phyloP scores from a whole-genome alignment of 176 grass and related monocot species.

The Coix lacrymajobi region DNA sequence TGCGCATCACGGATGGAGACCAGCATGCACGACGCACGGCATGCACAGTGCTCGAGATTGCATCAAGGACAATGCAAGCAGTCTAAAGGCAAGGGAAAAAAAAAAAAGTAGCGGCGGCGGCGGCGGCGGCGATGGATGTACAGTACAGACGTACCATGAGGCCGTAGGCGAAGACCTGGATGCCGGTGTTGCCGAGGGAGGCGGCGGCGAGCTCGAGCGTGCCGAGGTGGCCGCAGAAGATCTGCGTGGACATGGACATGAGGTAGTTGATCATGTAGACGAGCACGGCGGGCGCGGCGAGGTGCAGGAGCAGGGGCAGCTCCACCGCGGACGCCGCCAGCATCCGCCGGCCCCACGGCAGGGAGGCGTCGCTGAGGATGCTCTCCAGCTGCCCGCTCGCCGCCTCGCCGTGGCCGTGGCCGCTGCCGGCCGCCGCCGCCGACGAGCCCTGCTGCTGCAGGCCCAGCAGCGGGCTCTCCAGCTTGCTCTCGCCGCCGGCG shows the following conservation, averaged over 20 bases:
- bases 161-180: slow-evolving; percentile 77
- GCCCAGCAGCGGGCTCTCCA: slow-evolving; percentile 22
- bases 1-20: too few relatives aligned
- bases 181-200: slow-evolving; percentile 67
- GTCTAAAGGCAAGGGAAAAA: too few relatives aligned
- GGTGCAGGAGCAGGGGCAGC: background rate
- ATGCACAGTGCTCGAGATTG: too few relatives aligned
- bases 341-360: background rate
- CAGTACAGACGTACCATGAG: slow-evolving; percentile 65
- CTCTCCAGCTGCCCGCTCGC: slow-evolving; percentile 39
- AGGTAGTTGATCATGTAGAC: slow-evolving; percentile 67
- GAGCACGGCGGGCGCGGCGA: slow-evolving; percentile 40
- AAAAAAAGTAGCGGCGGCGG: too few relatives aligned
- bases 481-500: background rate
- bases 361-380: slow-evolving; percentile 36
- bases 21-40: too few relatives aligned
- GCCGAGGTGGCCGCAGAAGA: slow-evolving; percentile 66
- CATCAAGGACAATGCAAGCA: too few relatives aligned
- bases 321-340: slow-evolving; percentile 9
- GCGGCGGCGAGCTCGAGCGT: slow-evolving; percentile 69
- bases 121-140: too few relatives aligned
- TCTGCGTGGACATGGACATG: slow-evolving; percentile 70
- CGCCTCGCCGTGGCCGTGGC: background rate
- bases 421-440: background rate
- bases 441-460: background rate